Conservation (phyloP, 2,329 filamentous ascomycete species). For the Epichloe sylvatica region DNA sequence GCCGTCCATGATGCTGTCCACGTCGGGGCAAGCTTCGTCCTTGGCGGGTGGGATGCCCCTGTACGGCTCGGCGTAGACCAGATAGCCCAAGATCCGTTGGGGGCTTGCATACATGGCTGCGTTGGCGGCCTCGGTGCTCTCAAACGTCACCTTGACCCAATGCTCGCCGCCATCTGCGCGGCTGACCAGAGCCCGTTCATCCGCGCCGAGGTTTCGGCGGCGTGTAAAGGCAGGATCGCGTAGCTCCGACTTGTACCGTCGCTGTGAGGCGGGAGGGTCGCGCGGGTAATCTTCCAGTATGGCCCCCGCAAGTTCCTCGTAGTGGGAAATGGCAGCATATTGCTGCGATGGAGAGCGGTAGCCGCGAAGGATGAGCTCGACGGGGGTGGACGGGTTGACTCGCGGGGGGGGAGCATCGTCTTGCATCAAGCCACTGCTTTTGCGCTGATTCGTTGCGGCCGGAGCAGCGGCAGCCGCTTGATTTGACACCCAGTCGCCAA, state of each 20-base stretch:
- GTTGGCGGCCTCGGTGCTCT: slow-evolving; percentile 57
- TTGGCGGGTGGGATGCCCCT: slow-evolving; percentile 47
- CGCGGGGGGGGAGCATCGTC: slow-evolving; percentile 25
- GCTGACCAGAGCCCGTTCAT: slow-evolving; percentile 68
- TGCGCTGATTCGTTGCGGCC: slow-evolving; percentile 18
- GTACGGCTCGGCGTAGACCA: slow-evolving; percentile 60
- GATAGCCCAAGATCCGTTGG: slow-evolving; percentile 54
- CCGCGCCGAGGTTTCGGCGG: slow-evolving; percentile 48
- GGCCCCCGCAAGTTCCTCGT: slow-evolving; percentile 69
- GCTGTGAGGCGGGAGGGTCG: slow-evolving; percentile 57
- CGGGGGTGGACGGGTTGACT: slow-evolving; percentile 28
- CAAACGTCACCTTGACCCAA: slow-evolving; percentile 83
- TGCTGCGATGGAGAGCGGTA: slow-evolving; percentile 52
- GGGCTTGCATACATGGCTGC: slow-evolving; percentile 56
- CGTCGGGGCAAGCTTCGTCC: slow-evolving; percentile 49
- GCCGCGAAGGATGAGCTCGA: slow-evolving; percentile 75
- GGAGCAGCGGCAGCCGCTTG: slow-evolving; percentile 24
- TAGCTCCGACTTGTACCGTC: slow-evolving; percentile 60
- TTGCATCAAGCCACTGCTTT: slow-evolving; percentile 22
- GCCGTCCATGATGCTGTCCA: slow-evolving; percentile 23
- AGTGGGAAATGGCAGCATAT: slow-evolving; percentile 82
- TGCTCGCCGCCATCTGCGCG: slow-evolving; percentile 70
- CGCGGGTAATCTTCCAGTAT: slow-evolving; percentile 92
- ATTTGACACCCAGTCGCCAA: slow-evolving; percentile 42
- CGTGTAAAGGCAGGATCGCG: slow-evolving; percentile 58